phyloP scores from a whole-genome alignment of 306 rosid species.

The Lathyrus sativus region DNA sequence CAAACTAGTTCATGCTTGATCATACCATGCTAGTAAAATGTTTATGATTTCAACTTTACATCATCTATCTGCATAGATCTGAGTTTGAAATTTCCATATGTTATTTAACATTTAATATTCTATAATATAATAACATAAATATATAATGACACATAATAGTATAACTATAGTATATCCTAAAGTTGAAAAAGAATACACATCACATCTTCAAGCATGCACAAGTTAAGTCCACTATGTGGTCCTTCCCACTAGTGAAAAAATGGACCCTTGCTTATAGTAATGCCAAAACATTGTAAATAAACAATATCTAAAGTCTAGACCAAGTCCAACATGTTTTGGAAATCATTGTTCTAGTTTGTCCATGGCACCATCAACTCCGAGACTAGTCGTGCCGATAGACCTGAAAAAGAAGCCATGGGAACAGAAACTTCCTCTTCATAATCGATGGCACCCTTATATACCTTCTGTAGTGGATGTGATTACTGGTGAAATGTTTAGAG shows the following conservation, averaged over 20 bases:
- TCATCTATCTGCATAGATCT: no score
- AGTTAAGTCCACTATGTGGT: conserved; percentile 30
- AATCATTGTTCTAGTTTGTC: conserved; percentile 1
- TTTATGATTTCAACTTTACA: no score
- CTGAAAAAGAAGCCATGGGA: conserved; percentile 71
- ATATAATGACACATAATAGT: no score
- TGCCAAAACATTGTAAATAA: conserved; percentile 26
- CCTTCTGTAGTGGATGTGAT: conserved; percentile 39
- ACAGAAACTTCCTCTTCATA: conserved; percentile 74
- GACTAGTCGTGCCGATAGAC: conserved; percentile 64
- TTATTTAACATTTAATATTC: no score
- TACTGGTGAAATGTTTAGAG: conserved; percentile 56
- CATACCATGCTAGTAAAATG: no score
- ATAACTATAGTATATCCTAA: not conserved
- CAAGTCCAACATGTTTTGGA: not conserved
- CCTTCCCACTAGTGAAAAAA: conserved; percentile 27
- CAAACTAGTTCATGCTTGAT: no score
- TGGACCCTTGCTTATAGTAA: conserved; percentile 7
- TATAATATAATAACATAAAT: no score
- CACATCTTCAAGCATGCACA: conserved; percentile 1
- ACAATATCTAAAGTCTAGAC: conserved; percentile 2
- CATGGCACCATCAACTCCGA: conserved; percentile 71
- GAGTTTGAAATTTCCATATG: no score
- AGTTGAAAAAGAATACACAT: not conserved
- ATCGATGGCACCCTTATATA: conserved; percentile 85